Base-by-base conservation (phyloP, 352 stramenopile genomes). In the Phytophthora cajani region DNA sequence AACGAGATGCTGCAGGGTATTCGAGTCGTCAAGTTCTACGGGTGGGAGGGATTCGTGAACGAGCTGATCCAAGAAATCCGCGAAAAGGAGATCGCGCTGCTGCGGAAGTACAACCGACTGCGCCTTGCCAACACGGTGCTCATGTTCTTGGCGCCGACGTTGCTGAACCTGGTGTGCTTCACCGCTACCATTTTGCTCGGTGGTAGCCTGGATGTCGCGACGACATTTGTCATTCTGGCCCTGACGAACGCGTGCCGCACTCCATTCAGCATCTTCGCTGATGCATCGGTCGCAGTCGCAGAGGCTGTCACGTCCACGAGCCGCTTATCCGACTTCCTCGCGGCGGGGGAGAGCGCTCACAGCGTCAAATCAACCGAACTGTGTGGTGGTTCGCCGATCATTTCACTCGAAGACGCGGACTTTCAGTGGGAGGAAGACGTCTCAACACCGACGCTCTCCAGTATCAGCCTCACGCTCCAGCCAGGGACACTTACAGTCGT, bases 171-270 rank as follows among this genome's bases (percentile, higher is more conserved):
- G 8, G 83, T 89, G 0, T 97, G 91, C 19, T 99, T 99, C 52
- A 44, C 64, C 2, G 67, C 71, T 1, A 92, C 88, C 61, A 68
- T 89, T 12, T n/a, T 78, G 6, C 56, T 79, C 2, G 96, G 96
- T 1, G 69, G 98, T 42, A 67, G 76, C 1, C 67, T 99, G n/a
- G 93, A 97, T 49, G 94, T 98, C 7, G 80, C 91, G 1, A 89
- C 84, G 19, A 96, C 96, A 27, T 95, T 99, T 50, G 98, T 96
- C 5, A 80, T 96, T 5, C 71, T 99, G 23, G 90, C 97, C 25
- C 74, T 99, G 47, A 82, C 82, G 6, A 87, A 85, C 53, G 70
- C 77, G 2, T 85, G 78, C 51, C 72, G 73, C 14, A 77, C 76
- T 46, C 75, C 79, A 1, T 89, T 82, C 49, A 78, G 58, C 2